Evolutionary conservation across 2,329 filamentous ascomycete genomes (phyloP).

Genomic region (Xylariaceae sp.): DNA sequence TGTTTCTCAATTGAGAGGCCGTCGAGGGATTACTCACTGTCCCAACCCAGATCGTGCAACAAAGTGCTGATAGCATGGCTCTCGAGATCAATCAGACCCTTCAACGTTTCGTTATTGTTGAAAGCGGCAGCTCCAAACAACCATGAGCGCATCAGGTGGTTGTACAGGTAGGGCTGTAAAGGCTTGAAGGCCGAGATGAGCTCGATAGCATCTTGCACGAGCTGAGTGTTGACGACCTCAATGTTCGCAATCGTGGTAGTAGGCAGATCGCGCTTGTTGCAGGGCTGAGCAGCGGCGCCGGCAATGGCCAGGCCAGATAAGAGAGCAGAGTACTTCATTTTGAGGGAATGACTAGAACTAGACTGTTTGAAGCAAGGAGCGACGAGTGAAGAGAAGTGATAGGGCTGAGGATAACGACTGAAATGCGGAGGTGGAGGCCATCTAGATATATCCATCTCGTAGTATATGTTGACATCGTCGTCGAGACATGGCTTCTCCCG

Average conservation of each 20-base stretch:
- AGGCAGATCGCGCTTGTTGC: not conserved
- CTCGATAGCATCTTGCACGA: slow-evolving; percentile 11
- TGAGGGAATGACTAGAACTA: not conserved
- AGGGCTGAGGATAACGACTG: not conserved
- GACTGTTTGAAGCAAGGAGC: not conserved
- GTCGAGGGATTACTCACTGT: not conserved
- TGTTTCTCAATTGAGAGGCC: no score
- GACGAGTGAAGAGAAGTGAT: not conserved
- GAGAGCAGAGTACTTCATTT: not conserved
- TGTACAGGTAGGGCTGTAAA: slow-evolving; percentile 19
- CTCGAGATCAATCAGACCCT: slow-evolving; percentile 16
- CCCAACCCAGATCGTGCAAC: slow-evolving; percentile 10
- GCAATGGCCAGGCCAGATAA: not conserved
- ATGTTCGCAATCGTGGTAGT: slow-evolving; percentile 13
- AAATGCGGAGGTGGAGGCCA: not conserved
- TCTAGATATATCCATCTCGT: no score
- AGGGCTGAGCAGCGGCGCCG: not conserved
- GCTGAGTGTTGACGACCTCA: slow-evolving; percentile 15
- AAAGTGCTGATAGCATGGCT: slow-evolving; percentile 14
- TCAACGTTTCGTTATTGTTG: slow-evolving; percentile 17
- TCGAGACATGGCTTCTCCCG: no score
- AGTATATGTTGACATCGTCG: no score
- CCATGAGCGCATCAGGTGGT: slow-evolving; percentile 17
- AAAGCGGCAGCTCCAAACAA: slow-evolving; percentile 16
- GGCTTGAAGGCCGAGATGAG: slow-evolving; percentile 16